Percentiles rank a stretch among this genome's conserved stretches.
These are phyloP conservation scores for Heimioporus retisporus DNA, from an alignment of 1,284 basidiomycete species.

Conservation along the genomic window DNA sequence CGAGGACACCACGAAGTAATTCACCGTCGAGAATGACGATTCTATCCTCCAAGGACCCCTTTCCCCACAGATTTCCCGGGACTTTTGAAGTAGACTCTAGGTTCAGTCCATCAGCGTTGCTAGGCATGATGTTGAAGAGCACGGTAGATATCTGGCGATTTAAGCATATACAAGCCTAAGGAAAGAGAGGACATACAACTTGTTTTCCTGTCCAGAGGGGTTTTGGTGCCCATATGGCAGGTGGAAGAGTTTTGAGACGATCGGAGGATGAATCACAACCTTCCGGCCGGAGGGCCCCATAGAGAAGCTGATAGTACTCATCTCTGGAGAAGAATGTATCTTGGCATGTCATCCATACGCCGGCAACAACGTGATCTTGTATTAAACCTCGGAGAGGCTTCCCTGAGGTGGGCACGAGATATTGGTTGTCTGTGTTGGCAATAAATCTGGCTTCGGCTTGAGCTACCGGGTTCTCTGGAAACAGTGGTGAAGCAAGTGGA, in stretches of 20 bases:
- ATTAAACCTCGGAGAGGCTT: conserved; percentile 98
- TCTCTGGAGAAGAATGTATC: conserved; percentile 96
- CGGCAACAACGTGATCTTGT: conserved; percentile 99
- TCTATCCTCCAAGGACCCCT: conserved; percentile 83
- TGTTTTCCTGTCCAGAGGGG: conserved; percentile 99
- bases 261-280: conserved; percentile 75
- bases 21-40: conserved; percentile 96
- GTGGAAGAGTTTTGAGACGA: conserved; percentile 87
- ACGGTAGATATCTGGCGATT: conserved; percentile 87
- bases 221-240: conserved; percentile 92
- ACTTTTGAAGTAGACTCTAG: conserved; percentile 91
- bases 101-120: conserved; percentile 86
- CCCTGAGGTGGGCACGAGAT: conserved; percentile 98
- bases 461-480: conserved; percentile 89
- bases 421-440: conserved; percentile 99
- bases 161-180: conserved; percentile 11
- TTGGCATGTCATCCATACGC: conserved; percentile 99
- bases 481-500: conserved; percentile 15
- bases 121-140: conserved; percentile 92
- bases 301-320: conserved; percentile 97
- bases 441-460: conserved; percentile 95
- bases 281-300: conserved; percentile 95
- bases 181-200: conserved; percentile 68
- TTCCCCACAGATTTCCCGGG: conserved; percentile 87
- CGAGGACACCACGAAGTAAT: conserved; percentile 92